phyloP scores from a whole-genome alignment of 495 filamentous ascomycete genomes.

The Trichoderma orchidacearum region DNA sequence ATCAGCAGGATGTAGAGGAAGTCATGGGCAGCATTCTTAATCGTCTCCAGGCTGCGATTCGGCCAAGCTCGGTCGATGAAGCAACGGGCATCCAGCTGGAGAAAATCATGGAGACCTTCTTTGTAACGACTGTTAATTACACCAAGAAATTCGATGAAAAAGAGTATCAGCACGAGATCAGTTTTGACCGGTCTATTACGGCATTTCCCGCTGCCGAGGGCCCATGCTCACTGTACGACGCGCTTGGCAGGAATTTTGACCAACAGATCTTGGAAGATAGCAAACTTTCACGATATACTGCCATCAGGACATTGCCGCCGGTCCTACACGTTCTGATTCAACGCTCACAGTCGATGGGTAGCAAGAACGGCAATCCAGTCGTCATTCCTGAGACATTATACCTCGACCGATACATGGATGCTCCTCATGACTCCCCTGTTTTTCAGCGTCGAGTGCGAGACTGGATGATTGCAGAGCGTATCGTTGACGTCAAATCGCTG shows the following conservation, averaged over 20 bases:
- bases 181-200: conserved; percentile 23
- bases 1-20: conserved; percentile 85
- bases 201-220: conserved; percentile 20
- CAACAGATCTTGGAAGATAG: conserved; percentile 54
- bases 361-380: conserved; percentile 70
- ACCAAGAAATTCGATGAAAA: conserved; percentile 21
- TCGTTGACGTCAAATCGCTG: conserved; percentile 36
- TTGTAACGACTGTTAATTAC: conserved; percentile 29
- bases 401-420: conserved; percentile 80
- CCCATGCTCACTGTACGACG: conserved; percentile 57
- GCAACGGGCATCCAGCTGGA: conserved; percentile 58
- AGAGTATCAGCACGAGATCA: conserved; percentile 17
- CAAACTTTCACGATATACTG: conserved; percentile 53
- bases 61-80: conserved; percentile 39
- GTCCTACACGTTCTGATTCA: conserved; percentile 83
- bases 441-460: conserved; percentile 46
- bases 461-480: conserved; percentile 61
- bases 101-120: conserved; percentile 52
- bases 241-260: conserved; percentile 74
- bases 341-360: conserved; percentile 56
- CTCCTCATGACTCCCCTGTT: conserved; percentile 38
- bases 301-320: conserved; percentile 65
- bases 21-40: conserved; percentile 86
- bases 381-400: conserved; percentile 64
- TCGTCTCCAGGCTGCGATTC: conserved; percentile 78